phyloP scores from a whole-genome alignment of 2,329 filamentous ascomycete species.

The Pseudocercospora fuligena region DNA sequence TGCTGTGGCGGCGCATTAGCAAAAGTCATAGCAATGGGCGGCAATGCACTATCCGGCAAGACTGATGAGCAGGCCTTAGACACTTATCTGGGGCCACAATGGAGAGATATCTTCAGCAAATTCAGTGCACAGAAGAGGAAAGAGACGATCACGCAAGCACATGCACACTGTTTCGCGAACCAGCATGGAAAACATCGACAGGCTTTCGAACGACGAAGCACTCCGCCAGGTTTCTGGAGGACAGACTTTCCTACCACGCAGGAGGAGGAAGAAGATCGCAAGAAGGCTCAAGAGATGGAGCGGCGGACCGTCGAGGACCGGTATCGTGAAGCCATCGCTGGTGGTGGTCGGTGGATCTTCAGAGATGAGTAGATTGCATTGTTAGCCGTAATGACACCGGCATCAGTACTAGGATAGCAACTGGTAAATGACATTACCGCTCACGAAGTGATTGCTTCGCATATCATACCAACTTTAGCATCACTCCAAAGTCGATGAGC shows the following conservation, averaged over 20 bases:
- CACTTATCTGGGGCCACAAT: slow-evolving; percentile 35
- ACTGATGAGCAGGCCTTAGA: slow-evolving; percentile 36
- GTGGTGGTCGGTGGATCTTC: slow-evolving; percentile 78
- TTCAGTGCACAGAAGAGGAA: slow-evolving; percentile 59
- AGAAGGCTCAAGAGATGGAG: slow-evolving; percentile 67
- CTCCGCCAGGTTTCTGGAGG: slow-evolving; percentile 89
- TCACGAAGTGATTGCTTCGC: too few relatives aligned
- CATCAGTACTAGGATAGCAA: not conserved
- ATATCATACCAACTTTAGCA: too few relatives aligned
- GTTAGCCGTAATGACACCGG: not conserved
- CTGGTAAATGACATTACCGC: not conserved
- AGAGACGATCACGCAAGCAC: slow-evolving; percentile 75
- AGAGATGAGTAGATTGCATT: slow-evolving; percentile 66
- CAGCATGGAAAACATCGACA: slow-evolving; percentile 78
- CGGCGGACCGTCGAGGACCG: slow-evolving; percentile 70
- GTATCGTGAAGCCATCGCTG: slow-evolving; percentile 79
- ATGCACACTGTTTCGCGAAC: slow-evolving; percentile 73
- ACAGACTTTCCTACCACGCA: slow-evolving; percentile 89
- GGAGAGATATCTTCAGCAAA: slow-evolving; percentile 30
- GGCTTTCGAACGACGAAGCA: slow-evolving; percentile 69
- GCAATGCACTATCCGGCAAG: slow-evolving; percentile 27
- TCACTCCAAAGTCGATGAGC: too few relatives aligned
- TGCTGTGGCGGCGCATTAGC: slow-evolving; percentile 79
- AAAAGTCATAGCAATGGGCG: slow-evolving; percentile 59
- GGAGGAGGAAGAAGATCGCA: slow-evolving; percentile 69